phyloP scores from a whole-genome alignment of 139 green algal species.

The Picochlorum sp. region DNA sequence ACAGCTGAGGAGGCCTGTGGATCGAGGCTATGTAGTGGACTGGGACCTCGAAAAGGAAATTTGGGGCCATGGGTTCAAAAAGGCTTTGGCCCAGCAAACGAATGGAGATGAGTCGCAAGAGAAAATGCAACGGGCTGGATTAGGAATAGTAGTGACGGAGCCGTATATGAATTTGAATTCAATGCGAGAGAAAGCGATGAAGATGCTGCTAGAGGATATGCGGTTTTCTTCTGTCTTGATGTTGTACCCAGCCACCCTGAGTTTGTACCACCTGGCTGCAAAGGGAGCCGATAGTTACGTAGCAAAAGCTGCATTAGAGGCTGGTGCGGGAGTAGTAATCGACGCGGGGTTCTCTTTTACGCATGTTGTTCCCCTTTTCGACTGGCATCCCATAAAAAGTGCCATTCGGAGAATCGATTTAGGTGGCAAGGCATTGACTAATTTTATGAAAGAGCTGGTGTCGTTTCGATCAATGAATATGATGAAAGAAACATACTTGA shows the following conservation, averaged over 20 bases:
- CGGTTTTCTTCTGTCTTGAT: conserved; percentile 49
- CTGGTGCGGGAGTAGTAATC: conserved; percentile 49
- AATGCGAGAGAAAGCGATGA: conserved; percentile 38
- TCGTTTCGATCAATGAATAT: conserved; percentile 88
- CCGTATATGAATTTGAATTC: conserved; percentile 69
- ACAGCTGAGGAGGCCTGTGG: conserved; percentile 48
- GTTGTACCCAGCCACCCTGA: conserved; percentile 42
- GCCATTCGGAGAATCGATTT: conserved; percentile 77
- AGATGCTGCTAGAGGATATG: conserved; percentile 75
- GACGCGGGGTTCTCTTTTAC: conserved; percentile 72
- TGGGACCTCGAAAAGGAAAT: conserved; percentile 74
- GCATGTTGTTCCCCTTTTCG: conserved; percentile 65
- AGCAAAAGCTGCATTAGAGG: background rate
- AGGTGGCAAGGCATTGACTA: conserved; percentile 96
- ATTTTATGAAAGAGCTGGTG: conserved; percentile 94
- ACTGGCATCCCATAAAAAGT: conserved; percentile 21
- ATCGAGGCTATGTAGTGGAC: conserved; percentile 77
- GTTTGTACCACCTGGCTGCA: conserved; percentile 21
- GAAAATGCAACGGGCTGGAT: conserved; percentile 4
- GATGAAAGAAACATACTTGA: conserved; percentile 86
- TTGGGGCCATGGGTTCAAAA: conserved; percentile 29
- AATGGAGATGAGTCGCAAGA: background rate
- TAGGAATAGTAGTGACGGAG: conserved; percentile 65
- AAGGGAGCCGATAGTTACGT: background rate
- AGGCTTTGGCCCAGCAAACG: conserved; percentile 6